phyloP scores from a whole-genome alignment of 2,329 filamentous ascomycete species.

The Monosporascus sp. region DNA sequence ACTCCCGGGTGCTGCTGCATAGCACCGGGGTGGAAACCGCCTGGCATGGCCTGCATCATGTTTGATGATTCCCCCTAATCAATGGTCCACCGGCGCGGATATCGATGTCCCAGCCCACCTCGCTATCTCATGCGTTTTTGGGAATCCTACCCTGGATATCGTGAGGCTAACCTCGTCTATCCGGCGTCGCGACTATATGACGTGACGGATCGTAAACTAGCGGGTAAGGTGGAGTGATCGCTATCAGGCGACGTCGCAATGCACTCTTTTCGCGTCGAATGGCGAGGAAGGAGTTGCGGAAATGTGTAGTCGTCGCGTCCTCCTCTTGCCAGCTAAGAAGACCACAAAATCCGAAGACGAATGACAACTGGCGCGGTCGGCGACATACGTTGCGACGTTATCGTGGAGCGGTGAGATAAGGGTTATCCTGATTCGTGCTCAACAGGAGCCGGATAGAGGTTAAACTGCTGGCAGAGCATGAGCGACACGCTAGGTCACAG shows the following conservation, averaged over 20 bases:
- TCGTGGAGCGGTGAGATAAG: not conserved
- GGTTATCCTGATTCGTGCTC: too few relatives aligned
- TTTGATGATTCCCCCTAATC: slow-evolving; percentile 29
- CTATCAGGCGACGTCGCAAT: not conserved
- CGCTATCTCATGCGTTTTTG: slow-evolving; percentile 42
- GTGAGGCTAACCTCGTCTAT: too few relatives aligned
- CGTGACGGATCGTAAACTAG: slow-evolving; percentile 5
- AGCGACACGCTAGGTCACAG: too few relatives aligned
- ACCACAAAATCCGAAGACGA: not conserved
- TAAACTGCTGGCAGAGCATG: too few relatives aligned
- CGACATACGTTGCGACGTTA: not conserved
- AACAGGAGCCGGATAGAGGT: too few relatives aligned
- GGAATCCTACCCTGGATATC: not conserved
- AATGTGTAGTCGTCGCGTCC: not conserved
- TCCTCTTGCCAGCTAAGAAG: not conserved
- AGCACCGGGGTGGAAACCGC: slow-evolving; percentile 57
- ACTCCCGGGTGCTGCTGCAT: slow-evolving; percentile 69
- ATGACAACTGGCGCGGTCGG: not conserved
- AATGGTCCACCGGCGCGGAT: slow-evolving; percentile 55
- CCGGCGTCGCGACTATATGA: slow-evolving; percentile 7
- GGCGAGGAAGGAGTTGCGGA: too few relatives aligned
- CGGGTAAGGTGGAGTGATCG: not conserved
- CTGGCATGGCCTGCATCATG: slow-evolving; percentile 69
- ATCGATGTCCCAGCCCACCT: slow-evolving; percentile 41
- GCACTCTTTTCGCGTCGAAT: not conserved